Percentiles rank a stretch among this genome's conserved stretches.
These are phyloP conservation scores for Collybiopsis luxurians DNA, from an alignment of 768 basidiomycete species.

Conservation along the genomic window DNA sequence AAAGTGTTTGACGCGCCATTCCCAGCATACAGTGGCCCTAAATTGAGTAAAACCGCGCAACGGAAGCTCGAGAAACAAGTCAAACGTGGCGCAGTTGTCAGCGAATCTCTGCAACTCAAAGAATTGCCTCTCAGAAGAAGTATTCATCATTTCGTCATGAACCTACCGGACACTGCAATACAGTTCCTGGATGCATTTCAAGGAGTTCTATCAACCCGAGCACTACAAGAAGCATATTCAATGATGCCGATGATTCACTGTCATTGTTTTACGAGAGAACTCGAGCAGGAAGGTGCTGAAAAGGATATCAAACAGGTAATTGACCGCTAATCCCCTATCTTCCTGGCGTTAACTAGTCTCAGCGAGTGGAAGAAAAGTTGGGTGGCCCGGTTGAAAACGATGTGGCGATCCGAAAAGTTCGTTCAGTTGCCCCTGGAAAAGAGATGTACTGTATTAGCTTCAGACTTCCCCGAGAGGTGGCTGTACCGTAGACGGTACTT, in stretches of 20 bases:
- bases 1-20: slow-evolving; percentile 67
- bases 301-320: slow-evolving; percentile 75
- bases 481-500: slow-evolving; percentile 14
- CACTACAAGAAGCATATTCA: slow-evolving; percentile 42
- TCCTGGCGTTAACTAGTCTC: slow-evolving; percentile 19
- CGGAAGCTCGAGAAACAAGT: slow-evolving; percentile 28
- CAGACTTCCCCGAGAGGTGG: slow-evolving; percentile 51
- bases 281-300: slow-evolving; percentile 64
- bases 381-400: slow-evolving; percentile 51
- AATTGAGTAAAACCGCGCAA: slow-evolving; percentile 43
- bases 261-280: slow-evolving; percentile 92
- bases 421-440: slow-evolving; percentile 93
- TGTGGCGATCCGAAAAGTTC: slow-evolving; percentile 67
- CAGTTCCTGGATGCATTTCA: slow-evolving; percentile 87
- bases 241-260: slow-evolving; percentile 92
- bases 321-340: slow-evolving; percentile 4
- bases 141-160: slow-evolving; percentile 95
- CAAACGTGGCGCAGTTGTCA: background rate
- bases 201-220: slow-evolving; percentile 54
- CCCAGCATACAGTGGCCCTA: slow-evolving; percentile 49
- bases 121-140: slow-evolving; percentile 37
- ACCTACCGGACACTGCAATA: slow-evolving; percentile 90
- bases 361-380: slow-evolving; percentile 74
- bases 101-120: background rate
- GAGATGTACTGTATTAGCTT: slow-evolving; percentile 98